phyloP scores from a whole-genome alignment of 345 rosid genomes.

The Gossypium ekmanianum region DNA sequence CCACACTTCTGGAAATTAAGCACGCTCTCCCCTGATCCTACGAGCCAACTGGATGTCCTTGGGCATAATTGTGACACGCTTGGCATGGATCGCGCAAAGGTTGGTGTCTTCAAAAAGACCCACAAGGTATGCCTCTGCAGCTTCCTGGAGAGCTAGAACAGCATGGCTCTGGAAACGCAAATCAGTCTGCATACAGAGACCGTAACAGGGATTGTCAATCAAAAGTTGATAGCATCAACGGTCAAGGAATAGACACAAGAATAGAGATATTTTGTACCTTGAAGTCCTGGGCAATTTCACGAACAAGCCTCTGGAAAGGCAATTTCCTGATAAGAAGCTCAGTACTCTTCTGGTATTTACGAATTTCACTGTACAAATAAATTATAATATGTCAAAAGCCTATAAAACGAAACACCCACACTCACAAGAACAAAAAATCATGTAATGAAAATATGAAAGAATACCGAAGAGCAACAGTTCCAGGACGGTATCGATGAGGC shows the following conservation, averaged over 20 bases:
- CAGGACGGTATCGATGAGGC: conserved; percentile 91
- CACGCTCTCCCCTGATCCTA: conserved; percentile 84
- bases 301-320: conserved; percentile 87
- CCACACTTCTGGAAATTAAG: conserved; percentile 25
- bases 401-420: not conserved
- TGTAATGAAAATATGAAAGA: too few species aligned
- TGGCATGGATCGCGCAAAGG: conserved; percentile 86
- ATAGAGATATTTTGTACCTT: conserved; percentile 30
- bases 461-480: conserved; percentile 93
- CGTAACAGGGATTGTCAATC: not conserved
- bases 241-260: accelerated
- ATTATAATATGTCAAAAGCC: too few species aligned
- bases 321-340: conserved; percentile 82
- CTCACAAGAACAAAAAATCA: not conserved
- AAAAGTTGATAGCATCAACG: not conserved
- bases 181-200: conserved; percentile 45
- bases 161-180: conserved; percentile 95
- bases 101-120: conserved; percentile 94
- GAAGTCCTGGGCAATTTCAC: conserved; percentile 92
- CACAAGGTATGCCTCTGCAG: conserved; percentile 83
- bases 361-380: conserved; percentile 52
- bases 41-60: conserved; percentile 85
- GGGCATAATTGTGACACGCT: conserved; percentile 93
- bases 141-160: conserved; percentile 84
- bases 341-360: conserved; percentile 90